Evolutionary conservation across 2,329 filamentous ascomycete species (phyloP).

Genomic region (Cladosporium sp.): DNA sequence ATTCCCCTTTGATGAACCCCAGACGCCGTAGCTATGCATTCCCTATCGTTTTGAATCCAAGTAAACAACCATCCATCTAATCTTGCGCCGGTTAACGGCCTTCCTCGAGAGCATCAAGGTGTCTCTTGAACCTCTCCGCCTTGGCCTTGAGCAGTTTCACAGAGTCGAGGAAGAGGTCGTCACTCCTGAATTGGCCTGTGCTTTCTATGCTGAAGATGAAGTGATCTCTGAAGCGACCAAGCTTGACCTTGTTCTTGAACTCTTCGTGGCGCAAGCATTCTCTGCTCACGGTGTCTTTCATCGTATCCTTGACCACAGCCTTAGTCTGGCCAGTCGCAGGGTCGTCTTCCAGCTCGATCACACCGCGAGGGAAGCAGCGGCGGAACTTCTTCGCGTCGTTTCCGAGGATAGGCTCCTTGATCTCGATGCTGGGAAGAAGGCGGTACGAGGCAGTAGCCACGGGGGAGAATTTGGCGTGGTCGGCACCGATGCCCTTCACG

Average conservation of each 20-base stretch:
- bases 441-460: slow-evolving; percentile 93
- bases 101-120: slow-evolving; percentile 50
- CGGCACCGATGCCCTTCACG: slow-evolving; percentile 87
- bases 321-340: slow-evolving; percentile 69
- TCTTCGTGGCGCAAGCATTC: slow-evolving; percentile 89
- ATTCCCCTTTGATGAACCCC: not conserved
- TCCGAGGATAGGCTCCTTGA: slow-evolving; percentile 77
- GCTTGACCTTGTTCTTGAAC: slow-evolving; percentile 91
- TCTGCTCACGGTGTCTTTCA: slow-evolving; percentile 91
- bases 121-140: slow-evolving; percentile 67
- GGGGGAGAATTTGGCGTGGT: slow-evolving; percentile 96
- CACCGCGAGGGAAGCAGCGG: slow-evolving; percentile 81
- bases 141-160: slow-evolving; percentile 82
- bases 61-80: not conserved
- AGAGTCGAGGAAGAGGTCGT: slow-evolving; percentile 87
- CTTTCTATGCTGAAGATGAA: slow-evolving; percentile 97
- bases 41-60: not conserved
- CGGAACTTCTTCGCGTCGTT: slow-evolving; percentile 84
- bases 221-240: slow-evolving; percentile 85
- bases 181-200: slow-evolving; percentile 89
- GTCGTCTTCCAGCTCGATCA: slow-evolving; percentile 76
- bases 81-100: slow-evolving; percentile 19
- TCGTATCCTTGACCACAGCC: slow-evolving; percentile 80
- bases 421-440: slow-evolving; percentile 81
- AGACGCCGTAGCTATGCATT: slow-evolving; percentile 11